phyloP scores from a whole-genome alignment of 441 rosid genomes.

The Erodium texanum region DNA sequence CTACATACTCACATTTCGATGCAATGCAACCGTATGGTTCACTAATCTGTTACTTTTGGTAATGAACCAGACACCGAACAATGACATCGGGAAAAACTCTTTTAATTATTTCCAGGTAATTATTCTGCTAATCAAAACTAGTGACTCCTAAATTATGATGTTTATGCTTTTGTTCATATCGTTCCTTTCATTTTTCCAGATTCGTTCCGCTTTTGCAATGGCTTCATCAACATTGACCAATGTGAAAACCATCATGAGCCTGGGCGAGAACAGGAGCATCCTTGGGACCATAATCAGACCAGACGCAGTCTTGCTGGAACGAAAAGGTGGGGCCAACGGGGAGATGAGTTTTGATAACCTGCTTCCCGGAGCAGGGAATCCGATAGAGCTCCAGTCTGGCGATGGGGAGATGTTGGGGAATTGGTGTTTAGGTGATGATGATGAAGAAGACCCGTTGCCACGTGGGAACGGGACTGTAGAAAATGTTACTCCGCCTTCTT shows the following conservation, averaged over 20 bases:
- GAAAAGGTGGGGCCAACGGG: conserved; percentile 68
- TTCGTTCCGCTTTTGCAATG: conserved; percentile 78
- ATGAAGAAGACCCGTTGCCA: conserved; percentile 57
- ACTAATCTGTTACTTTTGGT: conserved; percentile 11
- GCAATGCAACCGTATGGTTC: background rate
- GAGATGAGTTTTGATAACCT: conserved; percentile 55
- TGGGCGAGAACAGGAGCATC: conserved; percentile 71
- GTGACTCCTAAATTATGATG: too few species aligned
- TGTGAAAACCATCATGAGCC: conserved; percentile 40
- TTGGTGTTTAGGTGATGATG: conserved; percentile 39
- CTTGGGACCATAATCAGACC: conserved; percentile 91
- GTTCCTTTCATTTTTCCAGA: conserved; percentile 30
- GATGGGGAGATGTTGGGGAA: conserved; percentile 53
- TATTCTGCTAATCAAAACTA: background rate
- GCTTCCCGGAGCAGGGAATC: conserved; percentile 88
- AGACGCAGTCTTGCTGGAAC: conserved; percentile 53
- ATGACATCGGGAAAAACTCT: conserved; percentile 83
- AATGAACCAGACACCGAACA: conserved; percentile 57
- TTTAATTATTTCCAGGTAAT: conserved; percentile 82
- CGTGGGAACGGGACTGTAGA: conserved; percentile 36
- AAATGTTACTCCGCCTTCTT: conserved; percentile 30
- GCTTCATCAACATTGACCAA: conserved; percentile 71
- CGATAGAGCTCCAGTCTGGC: conserved; percentile 25
- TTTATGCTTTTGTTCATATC: too few species aligned
- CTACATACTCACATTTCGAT: background rate